phyloP scores from a whole-genome alignment of 176 grass and related monocot genomes.

The Ampelocalamus luodianensis region DNA sequence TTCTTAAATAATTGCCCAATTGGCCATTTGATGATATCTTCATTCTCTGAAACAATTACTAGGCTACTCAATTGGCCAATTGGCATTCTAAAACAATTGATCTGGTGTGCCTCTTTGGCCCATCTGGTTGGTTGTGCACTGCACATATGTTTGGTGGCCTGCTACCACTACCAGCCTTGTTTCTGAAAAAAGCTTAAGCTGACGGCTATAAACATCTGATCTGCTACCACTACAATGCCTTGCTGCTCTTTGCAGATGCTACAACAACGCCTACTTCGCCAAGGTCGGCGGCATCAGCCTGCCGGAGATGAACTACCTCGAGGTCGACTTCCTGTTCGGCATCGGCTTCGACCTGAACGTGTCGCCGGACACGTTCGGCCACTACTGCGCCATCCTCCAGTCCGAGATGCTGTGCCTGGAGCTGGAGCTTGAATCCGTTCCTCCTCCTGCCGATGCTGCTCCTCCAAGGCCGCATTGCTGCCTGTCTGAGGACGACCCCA shows the following conservation, averaged over 20 bases:
- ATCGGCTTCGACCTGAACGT: slow-evolving; percentile 58
- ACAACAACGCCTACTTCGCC: slow-evolving; percentile 64
- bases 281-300: slow-evolving; percentile 58
- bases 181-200: not conserved
- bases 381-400: slow-evolving; percentile 54
- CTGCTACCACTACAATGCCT: slow-evolving; percentile 8
- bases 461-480: slow-evolving; percentile 37
- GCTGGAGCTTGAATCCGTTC: not conserved
- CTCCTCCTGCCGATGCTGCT: not conserved
- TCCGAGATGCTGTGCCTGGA: slow-evolving; percentile 50
- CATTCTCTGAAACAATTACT: not conserved
- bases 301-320: slow-evolving; percentile 64
- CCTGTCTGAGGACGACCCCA: slow-evolving; percentile 50
- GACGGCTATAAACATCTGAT: not conserved
- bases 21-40: slow-evolving; percentile 23
- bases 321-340: slow-evolving; percentile 59
- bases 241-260: slow-evolving; percentile 27
- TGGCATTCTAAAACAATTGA: slow-evolving; percentile 11
- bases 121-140: slow-evolving; percentile 1
- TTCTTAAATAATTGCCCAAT: slow-evolving; percentile 20
- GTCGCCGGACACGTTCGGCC: slow-evolving; percentile 48
- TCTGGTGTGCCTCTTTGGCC: not conserved
- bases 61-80: slow-evolving; percentile 23
- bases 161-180: not conserved
- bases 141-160: not conserved